Evolutionary conservation across 2,329 filamentous ascomycete genomes (phyloP).

Genomic region (Elsinoe fawcettii): DNA sequence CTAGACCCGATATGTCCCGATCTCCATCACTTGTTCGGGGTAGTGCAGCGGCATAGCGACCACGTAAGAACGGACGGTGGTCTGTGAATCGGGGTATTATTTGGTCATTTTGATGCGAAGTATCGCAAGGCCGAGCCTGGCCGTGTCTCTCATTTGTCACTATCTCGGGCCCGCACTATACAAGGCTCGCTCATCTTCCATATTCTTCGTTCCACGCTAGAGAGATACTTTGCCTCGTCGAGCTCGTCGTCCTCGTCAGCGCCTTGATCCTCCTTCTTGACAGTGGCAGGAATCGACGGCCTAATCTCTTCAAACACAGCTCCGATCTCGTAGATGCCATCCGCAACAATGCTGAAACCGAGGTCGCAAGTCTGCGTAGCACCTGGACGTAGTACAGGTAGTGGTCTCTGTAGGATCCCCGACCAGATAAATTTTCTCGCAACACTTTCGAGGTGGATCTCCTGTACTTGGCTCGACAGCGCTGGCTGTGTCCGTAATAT

Average conservation of each 20-base stretch:
- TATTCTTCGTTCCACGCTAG: conserved; percentile 11
- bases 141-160: background rate
- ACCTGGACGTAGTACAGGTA: conserved; percentile 56
- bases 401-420: conserved; percentile 67
- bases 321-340: conserved; percentile 74
- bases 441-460: conserved; percentile 68
- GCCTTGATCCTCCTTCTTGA: conserved; percentile 9
- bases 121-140: conserved; percentile 4
- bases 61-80: background rate
- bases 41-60: background rate
- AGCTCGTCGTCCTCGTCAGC: conserved; percentile 13
- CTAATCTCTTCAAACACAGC: conserved; percentile 74
- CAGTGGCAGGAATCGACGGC: background rate
- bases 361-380: conserved; percentile 55
- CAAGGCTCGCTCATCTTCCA: conserved; percentile 18
- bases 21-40: conserved; percentile 11
- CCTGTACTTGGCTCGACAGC: conserved; percentile 59
- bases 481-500: conserved; percentile 70
- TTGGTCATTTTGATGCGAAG: background rate
- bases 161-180: conserved; percentile 5
- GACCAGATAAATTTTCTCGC: conserved; percentile 79
- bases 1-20: conserved; percentile 11
- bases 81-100: background rate
- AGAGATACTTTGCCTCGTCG: conserved; percentile 1
- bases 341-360: conserved; percentile 66